phyloP scores from a whole-genome alignment of 192 early-diverging fungal genomes.

The Coemansia sp. region DNA sequence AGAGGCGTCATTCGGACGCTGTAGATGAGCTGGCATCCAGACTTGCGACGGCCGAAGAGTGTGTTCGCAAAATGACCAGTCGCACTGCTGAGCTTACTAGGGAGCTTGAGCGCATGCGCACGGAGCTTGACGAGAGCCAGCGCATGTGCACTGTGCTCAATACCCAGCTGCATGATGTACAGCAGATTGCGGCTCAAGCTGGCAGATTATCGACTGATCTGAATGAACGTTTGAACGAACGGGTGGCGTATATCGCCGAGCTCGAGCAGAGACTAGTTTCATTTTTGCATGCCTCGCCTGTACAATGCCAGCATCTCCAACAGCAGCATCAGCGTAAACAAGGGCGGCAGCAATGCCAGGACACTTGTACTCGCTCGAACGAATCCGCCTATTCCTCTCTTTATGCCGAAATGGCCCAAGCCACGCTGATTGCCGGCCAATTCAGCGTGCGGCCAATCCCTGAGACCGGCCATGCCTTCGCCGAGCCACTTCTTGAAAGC shows the following conservation, averaged over 20 bases:
- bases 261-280: constrained; percentile 20
- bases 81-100: constrained; percentile 20
- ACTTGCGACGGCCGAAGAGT: constrained; percentile 15
- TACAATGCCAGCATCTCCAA: too few species aligned
- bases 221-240: constrained; percentile 17
- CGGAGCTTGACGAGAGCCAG: constrained; percentile 4
- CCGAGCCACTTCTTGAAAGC: constrained; percentile 4
- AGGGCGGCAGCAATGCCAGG: too few species aligned
- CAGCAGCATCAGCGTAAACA: too few species aligned
- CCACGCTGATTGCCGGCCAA: constrained; percentile 12
- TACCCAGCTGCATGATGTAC: constrained; percentile 17
- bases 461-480: neutral
- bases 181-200: constrained; percentile 9
- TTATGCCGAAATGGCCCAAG: constrained; percentile 36
- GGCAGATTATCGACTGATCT: constrained; percentile 9
- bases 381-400: constrained; percentile 7
- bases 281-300: neutral
- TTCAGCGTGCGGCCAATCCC: neutral
- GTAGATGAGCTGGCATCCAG: constrained; percentile 17
- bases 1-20: constrained; percentile 12
- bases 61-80: constrained; percentile 5
- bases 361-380: neutral
- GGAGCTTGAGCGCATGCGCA: constrained; percentile 15
- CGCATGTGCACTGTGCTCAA: constrained; percentile 2
- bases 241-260: constrained; percentile 12